A percentile compares a stretch with the other conserved stretches of the same genome.
Conservation (phyloP, 2,329 filamentous ascomycete genomes). For the Ophiostoma sp. region DNA sequence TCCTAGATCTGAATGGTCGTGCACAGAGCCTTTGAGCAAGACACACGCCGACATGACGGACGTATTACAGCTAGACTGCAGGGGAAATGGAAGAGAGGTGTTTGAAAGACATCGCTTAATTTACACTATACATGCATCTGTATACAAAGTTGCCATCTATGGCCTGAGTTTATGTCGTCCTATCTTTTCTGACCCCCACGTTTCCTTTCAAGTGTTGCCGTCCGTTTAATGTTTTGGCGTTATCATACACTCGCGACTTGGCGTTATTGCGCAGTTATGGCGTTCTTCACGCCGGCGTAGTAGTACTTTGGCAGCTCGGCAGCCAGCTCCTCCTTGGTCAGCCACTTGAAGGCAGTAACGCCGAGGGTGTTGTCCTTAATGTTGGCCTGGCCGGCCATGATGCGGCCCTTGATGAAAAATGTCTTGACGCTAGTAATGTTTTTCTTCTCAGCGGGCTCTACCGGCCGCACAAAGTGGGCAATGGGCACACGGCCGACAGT, state of each 20-base stretch:
- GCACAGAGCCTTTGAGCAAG: background rate
- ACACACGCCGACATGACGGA: background rate
- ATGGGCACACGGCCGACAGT: constrained; percentile 86
- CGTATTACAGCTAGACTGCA: too few species aligned
- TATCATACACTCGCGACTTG: constrained; percentile 8
- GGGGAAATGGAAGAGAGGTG: background rate
- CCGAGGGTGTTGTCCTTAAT: constrained; percentile 65
- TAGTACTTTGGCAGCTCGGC: constrained; percentile 61
- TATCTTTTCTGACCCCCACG: constrained; percentile 3
- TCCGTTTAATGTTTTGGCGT: background rate
- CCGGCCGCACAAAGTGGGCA: constrained; percentile 64
- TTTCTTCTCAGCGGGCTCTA: constrained; percentile 36
- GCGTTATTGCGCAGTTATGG: constrained; percentile 68
- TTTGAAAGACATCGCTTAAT: constrained; percentile 21
- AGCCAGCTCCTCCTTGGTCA: constrained; percentile 81
- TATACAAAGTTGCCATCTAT: constrained; percentile 16
- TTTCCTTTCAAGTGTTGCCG: background rate
- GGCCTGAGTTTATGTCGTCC: background rate
- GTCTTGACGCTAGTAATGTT: constrained; percentile 65
- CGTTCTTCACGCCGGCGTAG: constrained; percentile 70
- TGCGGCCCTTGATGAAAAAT: constrained; percentile 94
- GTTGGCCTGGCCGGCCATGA: constrained; percentile 94
- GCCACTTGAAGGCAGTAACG: constrained; percentile 81
- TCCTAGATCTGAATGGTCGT: constrained; percentile 9
- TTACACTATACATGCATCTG: constrained; percentile 21